Evolutionary conservation across 1,139 yeast species (phyloP), one percentile per base, ranked within the genome.

Genomic region (Debaryomycetaceae sp.): DNA sequence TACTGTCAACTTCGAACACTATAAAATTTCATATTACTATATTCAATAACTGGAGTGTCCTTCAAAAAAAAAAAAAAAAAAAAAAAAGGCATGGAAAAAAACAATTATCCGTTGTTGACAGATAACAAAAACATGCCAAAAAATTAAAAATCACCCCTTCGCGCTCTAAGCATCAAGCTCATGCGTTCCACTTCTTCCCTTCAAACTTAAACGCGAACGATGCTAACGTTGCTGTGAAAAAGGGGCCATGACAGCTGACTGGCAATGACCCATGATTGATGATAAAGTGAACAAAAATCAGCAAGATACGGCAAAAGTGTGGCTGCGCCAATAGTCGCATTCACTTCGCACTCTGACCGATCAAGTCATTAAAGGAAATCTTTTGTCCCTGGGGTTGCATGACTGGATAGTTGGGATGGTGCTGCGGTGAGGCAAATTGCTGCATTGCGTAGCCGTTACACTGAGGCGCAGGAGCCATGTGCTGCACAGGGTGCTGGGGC

Each of bases 301-400:
- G n/a, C n/a, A n/a, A n/a, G n/a, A n/a, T n/a, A n/a, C n/a, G n/a
- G n/a, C 12, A 30, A 28, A 18, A 27, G 17, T 11, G 9, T 19
- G 10, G 11, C 21, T 10, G 21, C 18, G 17, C 29, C 30, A 16
- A 14, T 19, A 12, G 22, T 15, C 25, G 25, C 10, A 27, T 23
- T 13, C 24, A 32, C 18, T 29, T 34, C 40, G 32, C 36, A 28
- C 59, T 49, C 8, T 67, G 60, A 20, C 67, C 60, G 38, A 66
- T 48, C 40, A 65, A 56, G 18, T 66, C 71, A 41, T 61, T 59
- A 35, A 65, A 65, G 15, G 65, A 53, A 35, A 66, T 63, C 46
- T 57, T 61, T 34, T 65, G 71, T 23, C 65, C 70, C 23, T 42
- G 46, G n/a, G n/a, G n/a, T n/a, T n/a, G n/a, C n/a, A n/a, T n/a